These are phyloP conservation scores for Paramarasmius palmivorus DNA, from an alignment of 1,284 basidiomycete genomes.

Conservation along the genomic window DNA sequence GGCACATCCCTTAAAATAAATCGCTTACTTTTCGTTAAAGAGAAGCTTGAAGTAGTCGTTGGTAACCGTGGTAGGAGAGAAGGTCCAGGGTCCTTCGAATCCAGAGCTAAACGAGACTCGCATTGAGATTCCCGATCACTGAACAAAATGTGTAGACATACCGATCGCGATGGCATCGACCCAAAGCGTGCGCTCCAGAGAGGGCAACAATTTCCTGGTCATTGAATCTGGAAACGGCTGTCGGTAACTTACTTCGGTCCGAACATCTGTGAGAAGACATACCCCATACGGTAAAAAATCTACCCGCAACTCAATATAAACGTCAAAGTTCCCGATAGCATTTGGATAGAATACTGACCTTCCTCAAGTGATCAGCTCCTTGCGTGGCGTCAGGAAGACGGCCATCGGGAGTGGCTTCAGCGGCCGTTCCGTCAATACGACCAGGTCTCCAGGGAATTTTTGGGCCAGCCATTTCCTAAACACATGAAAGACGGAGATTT, in stretches of 20 bases:
- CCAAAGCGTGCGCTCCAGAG: slow-evolving; percentile 92
- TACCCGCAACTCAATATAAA: slow-evolving; percentile 24
- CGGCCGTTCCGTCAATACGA: slow-evolving; percentile 79
- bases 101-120: slow-evolving; percentile 58
- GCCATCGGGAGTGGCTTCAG: slow-evolving; percentile 87
- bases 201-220: slow-evolving; percentile 97
- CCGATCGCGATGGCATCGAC: slow-evolving; percentile 87
- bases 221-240: slow-evolving; percentile 62
- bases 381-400: slow-evolving; percentile 91
- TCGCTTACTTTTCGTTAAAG: slow-evolving; percentile 78
- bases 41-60: slow-evolving; percentile 93
- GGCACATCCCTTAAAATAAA: slow-evolving; percentile 1
- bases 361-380: slow-evolving; percentile 84
- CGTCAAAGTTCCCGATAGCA: slow-evolving; percentile 5
- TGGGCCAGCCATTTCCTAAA: slow-evolving; percentile 77
- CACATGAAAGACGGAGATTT: not conserved
- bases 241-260: slow-evolving; percentile 26
- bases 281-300: slow-evolving; percentile 93
- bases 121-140: not conserved
- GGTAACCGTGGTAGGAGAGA: slow-evolving; percentile 83
- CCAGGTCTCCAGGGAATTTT: slow-evolving; percentile 89
- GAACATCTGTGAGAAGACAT: slow-evolving; percentile 13
- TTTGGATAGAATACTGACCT: slow-evolving; percentile 41
- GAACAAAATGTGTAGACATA: slow-evolving; percentile 27
- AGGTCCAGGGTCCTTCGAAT: slow-evolving; percentile 91